These are phyloP conservation scores for Botrytis fabae DNA, from an alignment of 2,329 filamentous ascomycete genomes.

Conservation along the genomic window DNA sequence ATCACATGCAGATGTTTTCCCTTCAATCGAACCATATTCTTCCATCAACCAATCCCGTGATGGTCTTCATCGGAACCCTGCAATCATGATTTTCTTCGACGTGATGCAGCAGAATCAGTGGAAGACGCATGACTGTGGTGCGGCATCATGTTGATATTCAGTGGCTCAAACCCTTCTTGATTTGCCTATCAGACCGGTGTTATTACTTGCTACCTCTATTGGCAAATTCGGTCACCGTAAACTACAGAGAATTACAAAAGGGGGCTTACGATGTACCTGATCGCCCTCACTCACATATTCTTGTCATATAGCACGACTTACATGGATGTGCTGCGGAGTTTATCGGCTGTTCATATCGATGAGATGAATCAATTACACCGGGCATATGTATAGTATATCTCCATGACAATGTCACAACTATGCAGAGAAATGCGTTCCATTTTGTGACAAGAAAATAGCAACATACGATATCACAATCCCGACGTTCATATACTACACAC, in stretches of 20 bases:
- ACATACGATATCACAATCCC: neutral
- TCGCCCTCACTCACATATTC: neutral
- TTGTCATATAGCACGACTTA: neutral
- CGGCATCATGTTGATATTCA: neutral
- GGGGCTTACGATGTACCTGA: neutral
- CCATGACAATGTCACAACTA: neutral
- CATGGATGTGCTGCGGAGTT: neutral
- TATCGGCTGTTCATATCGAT: slow-evolving; percentile 1
- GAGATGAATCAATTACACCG: neutral
- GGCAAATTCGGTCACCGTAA: neutral
- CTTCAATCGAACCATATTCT: neutral
- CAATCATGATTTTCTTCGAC: neutral
- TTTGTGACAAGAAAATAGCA: neutral
- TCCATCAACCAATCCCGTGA: neutral
- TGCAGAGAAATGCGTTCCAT: neutral
- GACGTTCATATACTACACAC: neutral
- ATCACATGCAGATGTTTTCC: neutral
- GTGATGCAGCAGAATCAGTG: slow-evolving; percentile 6
- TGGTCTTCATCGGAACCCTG: neutral
- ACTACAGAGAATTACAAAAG: neutral
- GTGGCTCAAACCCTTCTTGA: neutral
- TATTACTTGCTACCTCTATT: neutral
- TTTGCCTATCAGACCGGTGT: neutral
- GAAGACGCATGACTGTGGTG: slow-evolving; percentile 1
- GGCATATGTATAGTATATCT: neutral